Conservation (phyloP, 176 grass and related monocot species). For the Miscanthus lutarioriparius region DNA sequence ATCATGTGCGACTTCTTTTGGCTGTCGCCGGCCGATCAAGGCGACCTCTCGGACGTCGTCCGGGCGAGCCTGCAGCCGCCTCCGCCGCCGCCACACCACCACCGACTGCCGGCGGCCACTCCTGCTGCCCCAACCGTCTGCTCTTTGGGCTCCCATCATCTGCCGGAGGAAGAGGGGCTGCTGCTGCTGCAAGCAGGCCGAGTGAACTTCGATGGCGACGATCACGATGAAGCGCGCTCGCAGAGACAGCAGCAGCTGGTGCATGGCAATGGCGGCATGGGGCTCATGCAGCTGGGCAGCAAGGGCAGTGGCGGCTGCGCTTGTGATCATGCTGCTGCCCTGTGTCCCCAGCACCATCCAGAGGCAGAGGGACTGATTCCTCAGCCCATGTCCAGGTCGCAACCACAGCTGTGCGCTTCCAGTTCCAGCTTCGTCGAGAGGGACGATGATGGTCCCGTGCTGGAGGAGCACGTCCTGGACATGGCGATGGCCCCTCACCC, state of each 20-base stretch:
- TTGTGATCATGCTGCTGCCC: neutral
- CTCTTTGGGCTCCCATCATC: neutral
- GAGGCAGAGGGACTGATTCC: neutral
- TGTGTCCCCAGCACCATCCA: neutral
- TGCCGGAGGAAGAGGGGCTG: neutral
- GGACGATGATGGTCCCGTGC: constrained; percentile 17
- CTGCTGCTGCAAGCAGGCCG: neutral
- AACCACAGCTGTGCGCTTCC: neutral
- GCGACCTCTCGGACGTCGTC: constrained; percentile 72
- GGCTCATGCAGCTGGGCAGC: neutral
- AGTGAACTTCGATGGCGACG: neutral
- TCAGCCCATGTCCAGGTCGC: neutral
- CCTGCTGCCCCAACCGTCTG: neutral
- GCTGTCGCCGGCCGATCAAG: constrained; percentile 59
- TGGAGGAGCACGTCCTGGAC: constrained; percentile 21
- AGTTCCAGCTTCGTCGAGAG: neutral
- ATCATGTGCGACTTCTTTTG: constrained; percentile 88
- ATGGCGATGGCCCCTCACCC: constrained; percentile 10
- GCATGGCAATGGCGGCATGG: neutral
- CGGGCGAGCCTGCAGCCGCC: constrained; percentile 38
- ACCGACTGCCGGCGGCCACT: neutral
- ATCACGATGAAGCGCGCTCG: neutral
- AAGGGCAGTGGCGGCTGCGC: neutral
- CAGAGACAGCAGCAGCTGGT: neutral
- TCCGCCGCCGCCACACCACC: neutral